Evolutionary conservation across 768 basidiomycete species (phyloP).

Genomic region (Trametes meyenii): DNA sequence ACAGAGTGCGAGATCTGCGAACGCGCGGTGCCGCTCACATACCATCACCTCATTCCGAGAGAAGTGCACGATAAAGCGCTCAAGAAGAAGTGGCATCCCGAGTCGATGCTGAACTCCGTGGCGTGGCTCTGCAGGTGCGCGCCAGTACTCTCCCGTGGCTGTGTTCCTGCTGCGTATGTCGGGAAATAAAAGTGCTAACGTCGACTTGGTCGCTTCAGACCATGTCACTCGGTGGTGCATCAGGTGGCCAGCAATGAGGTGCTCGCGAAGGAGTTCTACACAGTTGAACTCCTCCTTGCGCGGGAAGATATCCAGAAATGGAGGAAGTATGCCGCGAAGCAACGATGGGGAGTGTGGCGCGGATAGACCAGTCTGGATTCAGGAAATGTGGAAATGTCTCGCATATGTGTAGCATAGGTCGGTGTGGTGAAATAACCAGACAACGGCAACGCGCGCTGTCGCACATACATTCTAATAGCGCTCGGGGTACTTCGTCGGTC

Average conservation of each 20-base stretch:
- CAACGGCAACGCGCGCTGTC: not conserved
- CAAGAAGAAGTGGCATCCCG: conserved; percentile 60
- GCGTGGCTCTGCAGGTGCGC: conserved; percentile 58
- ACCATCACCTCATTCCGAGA: conserved; percentile 63
- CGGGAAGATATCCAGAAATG: conserved; percentile 61
- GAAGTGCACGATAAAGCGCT: conserved; percentile 55
- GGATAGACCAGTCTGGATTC: conserved; percentile 2
- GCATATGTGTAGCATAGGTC: not conserved
- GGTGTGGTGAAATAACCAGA: not conserved
- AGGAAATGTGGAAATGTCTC: not conserved
- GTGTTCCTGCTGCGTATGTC: not conserved
- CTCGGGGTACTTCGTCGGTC: too few species aligned
- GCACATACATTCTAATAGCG: too few species aligned
- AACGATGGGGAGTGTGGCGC: conserved; percentile 31
- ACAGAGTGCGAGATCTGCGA: conserved; percentile 62
- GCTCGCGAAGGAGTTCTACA: conserved; percentile 53
- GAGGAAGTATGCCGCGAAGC: conserved; percentile 54
- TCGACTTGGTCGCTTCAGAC: conserved; percentile 35
- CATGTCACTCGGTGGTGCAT: conserved; percentile 57
- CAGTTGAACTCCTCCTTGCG: conserved; percentile 50
- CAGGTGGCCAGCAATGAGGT: conserved; percentile 52
- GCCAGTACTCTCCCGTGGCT: not conserved
- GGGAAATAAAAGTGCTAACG: not conserved
- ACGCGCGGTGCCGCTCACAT: conserved; percentile 58
- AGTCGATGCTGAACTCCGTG: conserved; percentile 55